These are phyloP conservation scores for Orbilia blumenaviensis DNA, from an alignment of 2,329 filamentous ascomycete genomes.

Conservation along the genomic window DNA sequence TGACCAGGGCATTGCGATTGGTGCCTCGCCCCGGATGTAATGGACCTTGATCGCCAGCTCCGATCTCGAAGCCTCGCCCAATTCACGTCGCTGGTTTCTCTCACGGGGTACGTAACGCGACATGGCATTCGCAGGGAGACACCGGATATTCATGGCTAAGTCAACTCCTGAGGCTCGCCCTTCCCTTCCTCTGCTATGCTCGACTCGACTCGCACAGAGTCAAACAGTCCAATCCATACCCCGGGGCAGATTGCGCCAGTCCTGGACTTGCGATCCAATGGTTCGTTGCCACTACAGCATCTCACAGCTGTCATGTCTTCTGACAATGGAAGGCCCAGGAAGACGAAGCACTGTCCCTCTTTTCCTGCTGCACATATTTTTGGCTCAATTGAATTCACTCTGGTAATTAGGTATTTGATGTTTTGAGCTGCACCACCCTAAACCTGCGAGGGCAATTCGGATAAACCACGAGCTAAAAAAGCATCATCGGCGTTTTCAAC, in stretches of 20 bases:
- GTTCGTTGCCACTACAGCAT: conserved; percentile 53
- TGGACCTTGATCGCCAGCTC: conserved; percentile 54
- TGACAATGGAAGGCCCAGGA: conserved; percentile 52
- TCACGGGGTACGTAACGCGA: conserved; percentile 46
- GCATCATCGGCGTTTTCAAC: conserved; percentile 22
- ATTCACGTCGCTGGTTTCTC: conserved; percentile 24
- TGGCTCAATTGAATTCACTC: conserved; percentile 40
- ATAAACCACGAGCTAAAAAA: conserved; percentile 29
- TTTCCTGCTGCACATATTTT: conserved; percentile 31
- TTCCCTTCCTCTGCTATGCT: conserved; percentile 7
- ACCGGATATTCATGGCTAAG: conserved; percentile 20
- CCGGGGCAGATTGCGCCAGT: conserved; percentile 34
- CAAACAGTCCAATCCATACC: conserved; percentile 21
- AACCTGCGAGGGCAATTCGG: conserved; percentile 43
- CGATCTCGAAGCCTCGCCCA: conserved; percentile 45
- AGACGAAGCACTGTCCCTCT: conserved; percentile 23
- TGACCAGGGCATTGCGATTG: conserved; percentile 39
- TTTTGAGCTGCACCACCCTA: conserved; percentile 20
- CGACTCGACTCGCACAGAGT: conserved; percentile 26
- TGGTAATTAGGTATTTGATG: conserved; percentile 38
- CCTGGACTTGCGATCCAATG: conserved; percentile 41
- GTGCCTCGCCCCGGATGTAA: conserved; percentile 52
- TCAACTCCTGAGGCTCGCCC: conserved; percentile 20
- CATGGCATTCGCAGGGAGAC: conserved; percentile 6
- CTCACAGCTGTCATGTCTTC: conserved; percentile 49